phyloP scores from a whole-genome alignment of 371 early-diverging fungal genomes.

The Cokeromyces recurvatus region DNA sequence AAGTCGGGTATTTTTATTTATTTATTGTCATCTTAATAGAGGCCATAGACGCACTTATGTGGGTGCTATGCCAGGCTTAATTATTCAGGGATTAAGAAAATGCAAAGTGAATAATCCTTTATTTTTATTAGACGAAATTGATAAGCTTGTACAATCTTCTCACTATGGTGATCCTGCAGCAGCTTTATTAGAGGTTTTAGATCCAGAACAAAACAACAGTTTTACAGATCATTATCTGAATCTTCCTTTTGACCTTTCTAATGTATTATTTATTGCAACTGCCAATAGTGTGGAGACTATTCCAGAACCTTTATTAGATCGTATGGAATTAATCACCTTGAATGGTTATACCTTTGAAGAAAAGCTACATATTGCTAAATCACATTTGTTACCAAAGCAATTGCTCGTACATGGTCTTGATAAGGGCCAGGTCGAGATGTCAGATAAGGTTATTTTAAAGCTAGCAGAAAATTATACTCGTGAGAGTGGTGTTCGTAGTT shows the following conservation, averaged over 20 bases:
- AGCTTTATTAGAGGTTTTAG: conserved; percentile 84
- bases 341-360: conserved; percentile 86
- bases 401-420: conserved; percentile 60
- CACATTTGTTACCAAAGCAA: conserved; percentile 67
- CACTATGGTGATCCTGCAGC: conserved; percentile 77
- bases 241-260: conserved; percentile 78
- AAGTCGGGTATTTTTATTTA: not conserved
- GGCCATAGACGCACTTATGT: conserved; percentile 91
- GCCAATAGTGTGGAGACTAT: conserved; percentile 78
- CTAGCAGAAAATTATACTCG: conserved; percentile 76
- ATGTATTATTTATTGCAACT: conserved; percentile 84
- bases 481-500: conserved; percentile 78
- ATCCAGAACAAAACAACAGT: conserved; percentile 83
- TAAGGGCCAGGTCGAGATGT: conserved; percentile 36
- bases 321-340: conserved; percentile 82
- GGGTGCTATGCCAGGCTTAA: conserved; percentile 82
- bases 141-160: conserved; percentile 68
- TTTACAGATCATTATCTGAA: conserved; percentile 84
- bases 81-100: conserved; percentile 73
- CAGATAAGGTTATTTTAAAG: conserved; percentile 53
- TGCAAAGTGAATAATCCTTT: conserved; percentile 80
- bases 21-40: conserved; percentile 17
- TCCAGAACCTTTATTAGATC: conserved; percentile 75
- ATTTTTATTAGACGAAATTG: conserved; percentile 62
- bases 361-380: conserved; percentile 55